phyloP scores from a whole-genome alignment of 225 moss, liverwort and hornwort genomes.

The Rhytidiadelphus loreus region DNA sequence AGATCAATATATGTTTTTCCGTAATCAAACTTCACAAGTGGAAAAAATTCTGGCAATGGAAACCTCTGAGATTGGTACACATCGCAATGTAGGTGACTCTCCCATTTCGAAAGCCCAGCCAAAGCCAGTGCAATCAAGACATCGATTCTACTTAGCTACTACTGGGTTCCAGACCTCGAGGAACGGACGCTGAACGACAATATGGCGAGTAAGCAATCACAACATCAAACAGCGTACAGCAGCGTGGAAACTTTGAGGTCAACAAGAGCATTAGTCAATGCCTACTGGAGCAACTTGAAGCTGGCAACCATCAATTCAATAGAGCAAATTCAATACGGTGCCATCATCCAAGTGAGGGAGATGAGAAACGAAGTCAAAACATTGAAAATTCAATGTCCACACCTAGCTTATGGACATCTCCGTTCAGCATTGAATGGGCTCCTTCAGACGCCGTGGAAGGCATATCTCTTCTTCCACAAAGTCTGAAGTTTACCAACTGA shows the following conservation, averaged over 20 bases:
- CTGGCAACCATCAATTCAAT: neutral
- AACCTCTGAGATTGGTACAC: neutral
- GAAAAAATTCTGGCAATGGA: neutral
- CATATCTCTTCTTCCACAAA: neutral
- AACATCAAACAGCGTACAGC: neutral
- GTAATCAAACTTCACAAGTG: no score
- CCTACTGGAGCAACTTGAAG: neutral
- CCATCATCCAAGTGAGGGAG: neutral
- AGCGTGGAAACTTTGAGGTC: neutral
- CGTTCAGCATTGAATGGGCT: neutral
- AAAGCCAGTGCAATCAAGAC: neutral
- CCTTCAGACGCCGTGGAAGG: neutral
- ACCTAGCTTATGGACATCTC: neutral
- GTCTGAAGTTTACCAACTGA: neutral
- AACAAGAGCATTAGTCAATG: neutral
- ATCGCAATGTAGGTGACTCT: neutral
- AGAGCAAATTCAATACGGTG: no score
- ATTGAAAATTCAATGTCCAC: neutral
- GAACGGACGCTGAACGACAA: neutral
- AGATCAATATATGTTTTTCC: neutral
- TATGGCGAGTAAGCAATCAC: neutral
- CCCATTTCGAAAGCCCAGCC: neutral
- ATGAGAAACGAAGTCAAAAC: neutral
- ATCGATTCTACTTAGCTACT: neutral
- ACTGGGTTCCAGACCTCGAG: neutral